Percentiles rank a stretch among this genome's conserved stretches.
Conservation (phyloP, 148 eudicot genomes). For the Camellia japonica region DNA sequence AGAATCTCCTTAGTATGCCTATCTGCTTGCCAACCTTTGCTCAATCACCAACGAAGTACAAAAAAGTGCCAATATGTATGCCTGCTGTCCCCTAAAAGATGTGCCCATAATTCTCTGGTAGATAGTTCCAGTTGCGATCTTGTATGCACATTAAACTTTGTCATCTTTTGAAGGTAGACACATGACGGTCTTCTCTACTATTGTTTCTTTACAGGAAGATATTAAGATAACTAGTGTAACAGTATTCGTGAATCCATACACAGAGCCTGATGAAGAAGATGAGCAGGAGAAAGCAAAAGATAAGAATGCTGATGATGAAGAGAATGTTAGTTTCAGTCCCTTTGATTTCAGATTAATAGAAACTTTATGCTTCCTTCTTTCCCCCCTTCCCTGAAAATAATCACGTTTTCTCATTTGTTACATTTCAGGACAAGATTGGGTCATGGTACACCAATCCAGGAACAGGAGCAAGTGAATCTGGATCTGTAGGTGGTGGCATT, state of each 20-base stretch:
- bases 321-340: constrained; percentile 50
- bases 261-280: constrained; percentile 82
- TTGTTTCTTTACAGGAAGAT: constrained; percentile 66
- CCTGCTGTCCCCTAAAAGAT: not conserved
- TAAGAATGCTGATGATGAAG: constrained; percentile 58
- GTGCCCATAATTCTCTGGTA: too few relatives aligned
- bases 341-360: not conserved
- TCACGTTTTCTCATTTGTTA: not conserved
- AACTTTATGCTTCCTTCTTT: not conserved
- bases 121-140: too few relatives aligned
- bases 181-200: too few relatives aligned
- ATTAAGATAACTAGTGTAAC: constrained; percentile 75
- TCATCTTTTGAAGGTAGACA: too few relatives aligned
- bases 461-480: constrained; percentile 45
- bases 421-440: constrained; percentile 81
- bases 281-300: constrained; percentile 61
- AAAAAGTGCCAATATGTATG: not conserved
- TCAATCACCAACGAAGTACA: not conserved
- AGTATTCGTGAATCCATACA: constrained; percentile 79
- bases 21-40: not conserved
- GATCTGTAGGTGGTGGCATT: constrained; percentile 54
- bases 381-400: not conserved
- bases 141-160: too few relatives aligned
- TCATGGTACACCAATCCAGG: constrained; percentile 97
- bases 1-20: not conserved